Evolutionary conservation across 805 yeast species (phyloP).

Genomic region (Maudiozyma bulderi): DNA sequence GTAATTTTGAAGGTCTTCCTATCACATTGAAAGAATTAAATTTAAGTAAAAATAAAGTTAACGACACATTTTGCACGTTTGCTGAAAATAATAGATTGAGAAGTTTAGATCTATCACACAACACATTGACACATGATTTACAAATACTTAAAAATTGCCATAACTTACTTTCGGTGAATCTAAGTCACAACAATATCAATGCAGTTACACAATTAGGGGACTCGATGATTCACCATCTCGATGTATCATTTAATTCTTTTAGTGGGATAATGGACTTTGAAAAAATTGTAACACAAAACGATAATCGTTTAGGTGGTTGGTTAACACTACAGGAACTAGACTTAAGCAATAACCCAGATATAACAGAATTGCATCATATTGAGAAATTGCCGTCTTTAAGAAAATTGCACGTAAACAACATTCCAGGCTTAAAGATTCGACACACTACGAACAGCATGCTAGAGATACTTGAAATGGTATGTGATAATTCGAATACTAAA

Average conservation of each 20-base stretch:
- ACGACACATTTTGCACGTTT: constrained; percentile 4
- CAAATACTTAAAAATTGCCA: constrained; percentile 9
- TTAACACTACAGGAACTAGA: constrained; percentile 15
- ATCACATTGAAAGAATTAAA: constrained; percentile 4
- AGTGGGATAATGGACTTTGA: constrained; percentile 20
- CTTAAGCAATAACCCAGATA: constrained; percentile 14
- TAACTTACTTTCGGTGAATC: constrained; percentile 14
- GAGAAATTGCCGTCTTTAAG: constrained; percentile 10
- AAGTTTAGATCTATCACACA: constrained; percentile 10
- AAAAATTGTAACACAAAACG: constrained; percentile 7
- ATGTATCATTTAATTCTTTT: constrained; percentile 17
- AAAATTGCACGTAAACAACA: constrained; percentile 17
- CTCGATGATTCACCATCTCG: constrained; percentile 9
- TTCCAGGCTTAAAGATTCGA: constrained; percentile 6
- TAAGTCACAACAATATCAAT: constrained; percentile 17
- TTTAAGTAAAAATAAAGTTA: constrained; percentile 13
- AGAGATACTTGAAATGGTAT: neutral
- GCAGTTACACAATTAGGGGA: constrained; percentile 14
- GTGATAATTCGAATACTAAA: neutral
- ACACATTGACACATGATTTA: constrained; percentile 10
- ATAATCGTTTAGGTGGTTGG: constrained; percentile 12
- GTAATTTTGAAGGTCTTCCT: constrained; percentile 14
- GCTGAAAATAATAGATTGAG: constrained; percentile 1
- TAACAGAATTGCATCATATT: constrained; percentile 17
- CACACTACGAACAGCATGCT: neutral